Evolutionary conservation across 768 basidiomycete species (phyloP).

Genomic region (Butyriboletus loyo): DNA sequence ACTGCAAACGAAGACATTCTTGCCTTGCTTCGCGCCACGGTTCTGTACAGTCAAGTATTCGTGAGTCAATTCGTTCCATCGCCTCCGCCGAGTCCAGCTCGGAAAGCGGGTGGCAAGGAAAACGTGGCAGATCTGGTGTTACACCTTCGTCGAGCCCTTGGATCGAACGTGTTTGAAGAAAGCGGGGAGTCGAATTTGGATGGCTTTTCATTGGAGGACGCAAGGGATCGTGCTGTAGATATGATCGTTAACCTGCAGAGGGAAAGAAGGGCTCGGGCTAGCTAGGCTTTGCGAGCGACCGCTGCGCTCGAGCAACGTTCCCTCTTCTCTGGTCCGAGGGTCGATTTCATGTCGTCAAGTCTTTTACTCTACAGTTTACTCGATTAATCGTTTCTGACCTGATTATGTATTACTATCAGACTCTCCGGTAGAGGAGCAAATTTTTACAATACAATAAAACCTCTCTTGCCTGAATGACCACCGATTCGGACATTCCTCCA

Average conservation of each 20-base stretch:
- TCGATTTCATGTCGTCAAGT: neutral
- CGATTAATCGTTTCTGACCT: neutral
- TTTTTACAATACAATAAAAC: neutral
- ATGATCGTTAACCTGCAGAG: slow-evolving; percentile 46
- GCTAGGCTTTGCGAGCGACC: slow-evolving; percentile 1
- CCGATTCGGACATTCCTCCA: slow-evolving; percentile 35
- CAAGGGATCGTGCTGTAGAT: slow-evolving; percentile 74
- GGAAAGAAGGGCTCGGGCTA: slow-evolving; percentile 21
- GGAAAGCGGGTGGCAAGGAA: slow-evolving; percentile 5
- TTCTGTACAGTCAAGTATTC: slow-evolving; percentile 64
- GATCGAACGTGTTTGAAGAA: slow-evolving; percentile 45
- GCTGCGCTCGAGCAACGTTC: neutral
- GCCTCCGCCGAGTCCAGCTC: slow-evolving; percentile 58
- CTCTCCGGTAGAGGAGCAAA: neutral
- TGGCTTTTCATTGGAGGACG: slow-evolving; percentile 60
- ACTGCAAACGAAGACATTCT: slow-evolving; percentile 45
- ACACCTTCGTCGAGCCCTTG: slow-evolving; percentile 54
- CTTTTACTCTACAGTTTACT: neutral
- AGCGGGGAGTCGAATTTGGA: slow-evolving; percentile 14
- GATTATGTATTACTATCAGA: slow-evolving; percentile 15
- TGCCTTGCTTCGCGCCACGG: slow-evolving; percentile 54
- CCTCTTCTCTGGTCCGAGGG: neutral
- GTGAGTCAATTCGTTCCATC: slow-evolving; percentile 44
- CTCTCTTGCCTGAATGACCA: slow-evolving; percentile 6
- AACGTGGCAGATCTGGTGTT: slow-evolving; percentile 35